Evolutionary conservation across 176 grass and related monocot genomes (phyloP).

Genomic region (Stipa capillata): DNA sequence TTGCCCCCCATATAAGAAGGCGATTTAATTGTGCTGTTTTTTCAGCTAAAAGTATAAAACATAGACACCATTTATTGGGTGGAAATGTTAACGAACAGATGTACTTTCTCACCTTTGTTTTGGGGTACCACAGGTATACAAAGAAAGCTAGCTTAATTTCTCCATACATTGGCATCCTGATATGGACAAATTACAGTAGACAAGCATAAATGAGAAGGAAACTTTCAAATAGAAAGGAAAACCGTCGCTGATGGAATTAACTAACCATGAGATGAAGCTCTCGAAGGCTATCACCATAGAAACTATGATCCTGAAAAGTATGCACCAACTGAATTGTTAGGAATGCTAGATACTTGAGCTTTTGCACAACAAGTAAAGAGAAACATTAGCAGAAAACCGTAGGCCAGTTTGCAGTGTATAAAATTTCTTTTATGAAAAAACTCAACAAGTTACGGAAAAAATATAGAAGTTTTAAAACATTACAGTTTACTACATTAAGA

Average conservation of each 20-base stretch:
- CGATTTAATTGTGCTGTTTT: no score
- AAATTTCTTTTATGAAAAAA: no score
- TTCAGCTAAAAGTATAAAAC: no score
- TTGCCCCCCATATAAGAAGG: neutral
- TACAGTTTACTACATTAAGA: no score
- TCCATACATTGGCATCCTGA: slow-evolving; percentile 75
- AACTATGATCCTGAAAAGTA: slow-evolving; percentile 53
- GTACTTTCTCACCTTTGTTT: slow-evolving; percentile 47
- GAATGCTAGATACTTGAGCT: neutral
- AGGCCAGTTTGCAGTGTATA: no score
- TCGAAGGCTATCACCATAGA: slow-evolving; percentile 46
- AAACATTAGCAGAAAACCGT: no score
- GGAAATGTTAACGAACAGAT: neutral
- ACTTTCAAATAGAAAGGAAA: neutral
- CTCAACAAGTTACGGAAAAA: no score
- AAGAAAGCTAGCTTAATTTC: slow-evolving; percentile 75
- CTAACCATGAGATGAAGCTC: slow-evolving; percentile 53
- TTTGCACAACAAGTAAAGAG: no score
- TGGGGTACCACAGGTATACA: slow-evolving; percentile 71
- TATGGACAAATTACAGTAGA: neutral
- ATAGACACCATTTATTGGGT: no score
- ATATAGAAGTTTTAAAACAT: no score
- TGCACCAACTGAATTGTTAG: neutral
- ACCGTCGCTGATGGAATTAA: neutral
- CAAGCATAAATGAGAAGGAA: neutral